Percentiles rank a stretch among this genome's conserved stretches.
These are phyloP conservation scores for Aspergillus proliferans DNA, from an alignment of 2,329 filamentous ascomycete species.

Conservation along the genomic window DNA sequence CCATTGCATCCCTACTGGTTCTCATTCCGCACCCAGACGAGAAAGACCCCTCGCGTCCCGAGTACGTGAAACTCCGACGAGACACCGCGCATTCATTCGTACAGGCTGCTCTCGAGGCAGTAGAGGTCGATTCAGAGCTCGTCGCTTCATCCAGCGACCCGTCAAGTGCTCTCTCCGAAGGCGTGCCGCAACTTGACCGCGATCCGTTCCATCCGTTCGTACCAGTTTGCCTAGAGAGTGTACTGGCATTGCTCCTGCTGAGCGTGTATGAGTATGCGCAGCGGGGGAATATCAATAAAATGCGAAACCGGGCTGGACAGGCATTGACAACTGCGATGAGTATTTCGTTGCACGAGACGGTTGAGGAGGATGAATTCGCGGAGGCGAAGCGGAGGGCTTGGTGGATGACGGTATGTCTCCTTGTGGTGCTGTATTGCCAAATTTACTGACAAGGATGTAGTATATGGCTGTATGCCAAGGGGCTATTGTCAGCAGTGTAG, in stretches of 20 bases:
- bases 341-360: slow-evolving; percentile 18
- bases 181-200: slow-evolving; percentile 6
- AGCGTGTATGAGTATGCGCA: slow-evolving; percentile 27
- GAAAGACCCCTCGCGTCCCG: slow-evolving; percentile 10
- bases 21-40: slow-evolving; percentile 21
- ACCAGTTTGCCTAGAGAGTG: slow-evolving; percentile 21
- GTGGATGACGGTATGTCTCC: slow-evolving; percentile 20
- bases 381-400: slow-evolving; percentile 19
- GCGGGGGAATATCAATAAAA: slow-evolving; percentile 22
- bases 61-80: slow-evolving; percentile 16
- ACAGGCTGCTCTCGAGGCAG: slow-evolving; percentile 16
- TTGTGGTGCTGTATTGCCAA: slow-evolving; percentile 12
- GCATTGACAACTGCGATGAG: slow-evolving; percentile 20
- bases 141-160: slow-evolving; percentile 8
- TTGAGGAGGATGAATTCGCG: slow-evolving; percentile 14
- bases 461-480: slow-evolving; percentile 48
- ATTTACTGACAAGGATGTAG: slow-evolving; percentile 23
- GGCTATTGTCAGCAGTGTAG: slow-evolving; percentile 47
- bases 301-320: slow-evolving; percentile 23
- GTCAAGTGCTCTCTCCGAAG: slow-evolving; percentile 9
- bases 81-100: slow-evolving; percentile 19
- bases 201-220: slow-evolving; percentile 11
- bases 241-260: slow-evolving; percentile 21
- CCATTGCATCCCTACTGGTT: slow-evolving; percentile 22
- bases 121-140: slow-evolving; percentile 22